These are phyloP conservation scores for Xylaria arbuscula DNA, from an alignment of 2,329 filamentous ascomycete genomes.

Conservation along the genomic window DNA sequence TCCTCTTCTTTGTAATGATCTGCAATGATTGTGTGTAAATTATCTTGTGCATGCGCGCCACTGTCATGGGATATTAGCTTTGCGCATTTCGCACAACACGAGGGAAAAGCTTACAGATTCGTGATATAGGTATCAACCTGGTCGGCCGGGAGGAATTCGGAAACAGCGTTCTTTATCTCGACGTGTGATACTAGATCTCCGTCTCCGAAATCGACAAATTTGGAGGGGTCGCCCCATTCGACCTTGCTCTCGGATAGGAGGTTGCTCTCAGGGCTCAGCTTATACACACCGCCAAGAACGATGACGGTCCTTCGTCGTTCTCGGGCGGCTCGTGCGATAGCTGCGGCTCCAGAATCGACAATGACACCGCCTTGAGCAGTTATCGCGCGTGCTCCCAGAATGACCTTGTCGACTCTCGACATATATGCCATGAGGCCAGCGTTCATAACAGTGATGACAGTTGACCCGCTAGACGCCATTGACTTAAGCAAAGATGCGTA, in stretches of 20 bases:
- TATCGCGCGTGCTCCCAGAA: conserved; percentile 87
- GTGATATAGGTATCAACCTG: conserved; percentile 85
- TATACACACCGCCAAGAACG: conserved; percentile 91
- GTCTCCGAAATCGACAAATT: conserved; percentile 80
- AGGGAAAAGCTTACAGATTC: conserved; percentile 72
- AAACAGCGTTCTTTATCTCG: conserved; percentile 81
- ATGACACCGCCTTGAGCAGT: conserved; percentile 89
- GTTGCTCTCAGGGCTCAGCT: conserved; percentile 89
- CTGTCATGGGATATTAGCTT: conserved; percentile 35
- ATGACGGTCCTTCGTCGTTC: conserved; percentile 86
- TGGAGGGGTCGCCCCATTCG: conserved; percentile 85
- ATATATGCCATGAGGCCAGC: conserved; percentile 92
- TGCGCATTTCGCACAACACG: background rate
- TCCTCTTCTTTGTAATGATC: conserved; percentile 83
- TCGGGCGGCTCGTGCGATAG: conserved; percentile 86
- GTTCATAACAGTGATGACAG: conserved; percentile 85
- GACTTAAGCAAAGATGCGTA: conserved; percentile 77
- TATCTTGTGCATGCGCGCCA: conserved; percentile 64
- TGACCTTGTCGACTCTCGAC: conserved; percentile 94
- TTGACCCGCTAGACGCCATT: conserved; percentile 80
- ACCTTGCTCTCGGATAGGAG: conserved; percentile 84
- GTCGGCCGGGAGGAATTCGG: conserved; percentile 83
- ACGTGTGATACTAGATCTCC: conserved; percentile 82
- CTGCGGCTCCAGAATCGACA: conserved; percentile 82
- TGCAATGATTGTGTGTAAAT: conserved; percentile 77